These are phyloP conservation scores for Claviceps quebecensis DNA, from an alignment of 2,329 filamentous ascomycete genomes.

Conservation along the genomic window DNA sequence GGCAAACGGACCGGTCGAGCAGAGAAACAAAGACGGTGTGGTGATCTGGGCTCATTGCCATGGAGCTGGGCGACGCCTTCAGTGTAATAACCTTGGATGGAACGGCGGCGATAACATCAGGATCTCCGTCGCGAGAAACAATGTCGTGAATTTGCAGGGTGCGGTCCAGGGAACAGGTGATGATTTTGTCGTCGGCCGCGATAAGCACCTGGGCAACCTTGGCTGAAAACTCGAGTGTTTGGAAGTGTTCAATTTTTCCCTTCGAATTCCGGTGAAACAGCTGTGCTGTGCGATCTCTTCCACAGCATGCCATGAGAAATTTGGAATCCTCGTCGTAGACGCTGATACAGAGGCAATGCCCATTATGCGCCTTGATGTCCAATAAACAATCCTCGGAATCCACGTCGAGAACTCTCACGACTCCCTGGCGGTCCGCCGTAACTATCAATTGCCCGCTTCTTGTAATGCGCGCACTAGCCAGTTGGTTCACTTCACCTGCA, in stretches of 20 bases:
- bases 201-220: constrained; percentile 64
- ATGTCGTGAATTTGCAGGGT: constrained; percentile 74
- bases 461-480: constrained; percentile 46
- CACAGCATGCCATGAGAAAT: constrained; percentile 65
- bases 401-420: constrained; percentile 56
- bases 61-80: constrained; percentile 76
- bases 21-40: constrained; percentile 44
- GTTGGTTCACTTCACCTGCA: constrained; percentile 40
- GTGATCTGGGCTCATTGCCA: constrained; percentile 54
- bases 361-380: constrained; percentile 73
- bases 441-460: constrained; percentile 52
- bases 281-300: constrained; percentile 83
- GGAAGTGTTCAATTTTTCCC: constrained; percentile 59
- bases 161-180: constrained; percentile 81
- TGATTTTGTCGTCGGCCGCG: constrained; percentile 58
- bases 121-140: constrained; percentile 51
- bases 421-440: constrained; percentile 77
- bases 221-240: constrained; percentile 86
- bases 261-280: constrained; percentile 53
- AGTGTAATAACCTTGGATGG: constrained; percentile 65
- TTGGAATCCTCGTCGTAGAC: constrained; percentile 48
- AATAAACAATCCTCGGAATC: constrained; percentile 46
- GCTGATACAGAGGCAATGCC: constrained; percentile 71
- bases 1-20: constrained; percentile 44
- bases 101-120: constrained; percentile 59